Percentiles rank a stretch among this genome's conserved stretches.
Evolutionary conservation across 2,329 filamentous ascomycete genomes (phyloP).

Genomic region (Clarireedia hainanense): DNA sequence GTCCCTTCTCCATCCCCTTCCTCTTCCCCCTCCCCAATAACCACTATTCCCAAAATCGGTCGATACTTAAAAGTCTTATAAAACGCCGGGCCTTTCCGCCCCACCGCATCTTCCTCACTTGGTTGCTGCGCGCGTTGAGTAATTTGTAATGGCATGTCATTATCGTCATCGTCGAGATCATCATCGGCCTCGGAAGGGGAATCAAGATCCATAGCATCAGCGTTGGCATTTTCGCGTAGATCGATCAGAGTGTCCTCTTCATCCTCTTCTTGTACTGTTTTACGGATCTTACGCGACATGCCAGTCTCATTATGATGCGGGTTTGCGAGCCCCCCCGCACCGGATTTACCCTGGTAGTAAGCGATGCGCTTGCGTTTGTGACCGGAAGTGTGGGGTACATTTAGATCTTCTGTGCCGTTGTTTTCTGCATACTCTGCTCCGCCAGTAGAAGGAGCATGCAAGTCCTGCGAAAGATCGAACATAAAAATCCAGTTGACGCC

Average conservation of each 20-base stretch:
- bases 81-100: slow-evolving; percentile 5
- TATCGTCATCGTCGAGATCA: not conserved
- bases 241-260: slow-evolving; percentile 31
- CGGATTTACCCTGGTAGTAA: slow-evolving; percentile 29
- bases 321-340: slow-evolving; percentile 46
- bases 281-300: slow-evolving; percentile 33
- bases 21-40: slow-evolving; percentile 29
- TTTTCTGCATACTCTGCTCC: slow-evolving; percentile 16
- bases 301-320: slow-evolving; percentile 12
- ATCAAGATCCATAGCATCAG: not conserved
- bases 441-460: not conserved
- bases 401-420: slow-evolving; percentile 10
- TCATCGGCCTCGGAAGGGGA: not conserved
- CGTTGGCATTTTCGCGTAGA: not conserved
- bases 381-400: not conserved
- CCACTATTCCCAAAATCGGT: slow-evolving; percentile 72
- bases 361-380: slow-evolving; percentile 2
- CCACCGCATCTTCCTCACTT: slow-evolving; percentile 22
- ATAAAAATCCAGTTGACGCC: slow-evolving; percentile 83
- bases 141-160: slow-evolving; percentile 1
- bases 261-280: slow-evolving; percentile 32
- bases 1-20: slow-evolving; percentile 24
- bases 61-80: slow-evolving; percentile 93
- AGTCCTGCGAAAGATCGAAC: slow-evolving; percentile 74
- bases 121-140: slow-evolving; percentile 21